Evolutionary conservation across 257 asterid species (phyloP).

Genomic region (Handroanthus guayacan): DNA sequence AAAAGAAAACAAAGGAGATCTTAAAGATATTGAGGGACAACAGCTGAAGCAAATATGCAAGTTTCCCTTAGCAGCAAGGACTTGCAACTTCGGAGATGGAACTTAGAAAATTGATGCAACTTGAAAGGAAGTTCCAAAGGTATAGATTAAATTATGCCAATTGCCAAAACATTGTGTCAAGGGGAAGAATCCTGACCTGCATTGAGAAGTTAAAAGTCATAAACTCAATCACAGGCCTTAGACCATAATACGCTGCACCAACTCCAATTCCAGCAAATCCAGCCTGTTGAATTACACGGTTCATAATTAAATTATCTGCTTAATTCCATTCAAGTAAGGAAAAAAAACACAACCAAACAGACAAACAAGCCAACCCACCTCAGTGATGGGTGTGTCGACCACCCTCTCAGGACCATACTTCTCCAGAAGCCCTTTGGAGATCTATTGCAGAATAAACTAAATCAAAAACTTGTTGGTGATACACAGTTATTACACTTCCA

Average conservation of each 20-base stretch:
- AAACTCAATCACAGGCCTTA: conserved; percentile 86
- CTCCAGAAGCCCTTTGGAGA: conserved; percentile 85
- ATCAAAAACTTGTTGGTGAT: conserved; percentile 22
- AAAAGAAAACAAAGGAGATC: not conserved
- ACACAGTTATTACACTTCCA: not conserved
- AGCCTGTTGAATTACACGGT: conserved; percentile 59
- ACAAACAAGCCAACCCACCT: conserved; percentile 59
- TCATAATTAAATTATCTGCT: conserved; percentile 17
- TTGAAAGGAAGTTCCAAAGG: not conserved
- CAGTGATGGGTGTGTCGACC: conserved; percentile 91
- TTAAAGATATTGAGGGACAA: not conserved
- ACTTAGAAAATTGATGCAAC: conserved; percentile 12
- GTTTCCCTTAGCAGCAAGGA: conserved; percentile 1
- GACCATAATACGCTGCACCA: conserved; percentile 96
- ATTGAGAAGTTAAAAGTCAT: conserved; percentile 98
- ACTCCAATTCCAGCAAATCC: conserved; percentile 97
- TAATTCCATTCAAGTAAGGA: not conserved
- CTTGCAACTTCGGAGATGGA: conserved; percentile 5
- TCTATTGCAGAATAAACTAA: conserved; percentile 46
- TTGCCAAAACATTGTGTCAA: conserved; percentile 19
- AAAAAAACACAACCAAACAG: conserved; percentile 13
- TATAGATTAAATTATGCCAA: too few species aligned
- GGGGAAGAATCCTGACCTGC: conserved; percentile 66
- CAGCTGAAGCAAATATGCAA: conserved; percentile 13
- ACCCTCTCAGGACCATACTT: conserved; percentile 96